Evolutionary conservation across 805 yeast species (phyloP), one percentile per base, ranked within the genome.

Genomic region (Grigorovia jiainica): DNA sequence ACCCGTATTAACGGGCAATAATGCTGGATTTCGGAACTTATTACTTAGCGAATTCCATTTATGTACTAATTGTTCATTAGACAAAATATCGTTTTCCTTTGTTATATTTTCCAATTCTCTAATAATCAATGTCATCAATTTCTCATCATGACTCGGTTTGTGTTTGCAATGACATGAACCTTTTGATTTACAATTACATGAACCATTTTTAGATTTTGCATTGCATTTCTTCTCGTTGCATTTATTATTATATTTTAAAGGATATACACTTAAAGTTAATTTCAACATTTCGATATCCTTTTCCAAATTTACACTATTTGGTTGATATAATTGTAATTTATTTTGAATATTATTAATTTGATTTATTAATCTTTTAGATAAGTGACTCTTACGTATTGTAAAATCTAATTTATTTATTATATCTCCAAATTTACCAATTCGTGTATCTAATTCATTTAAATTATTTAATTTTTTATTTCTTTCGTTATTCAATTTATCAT

Each of bases 1-100:
- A 57, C 98, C 98, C 20, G 98, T 95, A 57, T 90, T 85, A 52
- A 94, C 95, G 42, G 97, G 97, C 47, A 89, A 75, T 52, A 92
- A 67, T 4, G 96, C 79, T 7, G 94, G 89, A 24, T 87, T 77
- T 63, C 95, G 80, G 58, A 92, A 76, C 65, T 90, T 95, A 13
- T 94, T 92, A 18, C 74, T 79, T 45, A 92, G 71, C 41, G 79
- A 67, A 49, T 78, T 76, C 85, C 95, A 86, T 55, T 95, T 78
- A 33, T 83, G 71, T 47, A 82, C 72, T 36, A 87, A 70, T 65
- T 87, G 95, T 21, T 87, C 74, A 48, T 75, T 78, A 11, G 94
- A 78, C 48, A 89, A 69, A 21, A 90, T 76, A 32, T 94, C 84
- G 21, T 66, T 60, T 15, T 58, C 51, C 3, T 47, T 39, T 2